Evolutionary conservation across 306 rosid species (phyloP), one percentile per base, ranked within the genome.

Genomic region (Glycine soja): DNA sequence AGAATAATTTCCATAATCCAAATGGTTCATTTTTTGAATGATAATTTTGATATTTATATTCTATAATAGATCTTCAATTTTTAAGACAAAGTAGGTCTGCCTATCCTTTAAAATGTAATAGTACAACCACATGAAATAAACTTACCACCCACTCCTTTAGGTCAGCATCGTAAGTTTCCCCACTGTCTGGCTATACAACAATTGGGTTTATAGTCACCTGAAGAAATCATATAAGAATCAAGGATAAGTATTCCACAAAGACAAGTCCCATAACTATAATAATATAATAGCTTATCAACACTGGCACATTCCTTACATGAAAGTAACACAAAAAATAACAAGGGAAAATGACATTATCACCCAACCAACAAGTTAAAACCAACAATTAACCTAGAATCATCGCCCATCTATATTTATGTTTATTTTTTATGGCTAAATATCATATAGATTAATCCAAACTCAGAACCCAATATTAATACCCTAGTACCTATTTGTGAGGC

Each of bases 101-200:
- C 54, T 56, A 43, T 69, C 74, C 69, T 73, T 63, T 38, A 53
- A 69, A 61, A 65, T 74, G 48, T n/a, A 77, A 79, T 67, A 70
- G 56, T 32, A 16, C 40, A 79, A 79, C 32, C 15, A 69, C 63
- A 80, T 66, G 54, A 51, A 75, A 77, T 43, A 58, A 70, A 80
- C 92, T 85, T 82, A 89, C 92, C 70, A 89, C 81, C 92, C 92
- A 86, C 81, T 77, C 70, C 72, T 86, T 89, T 38, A 2, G 38
- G 16, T 77, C 70, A 46, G 74, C 87, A 66, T 87, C 90, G n/a
- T 86, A 89, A 14, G 79, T 82, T 85, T 89, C 92, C 61, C 92
- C 92, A 50, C 92, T 89, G 79, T 89, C 87, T 57, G 92, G 92
- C 82, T 89, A 89, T 70, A 87, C 74, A 57, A 85, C 30, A 77